Percentiles rank a stretch among this genome's conserved stretches.
Evolutionary conservation across 73 alveolate genomes (phyloP).

Genomic region (Paramecium primaurelia): DNA sequence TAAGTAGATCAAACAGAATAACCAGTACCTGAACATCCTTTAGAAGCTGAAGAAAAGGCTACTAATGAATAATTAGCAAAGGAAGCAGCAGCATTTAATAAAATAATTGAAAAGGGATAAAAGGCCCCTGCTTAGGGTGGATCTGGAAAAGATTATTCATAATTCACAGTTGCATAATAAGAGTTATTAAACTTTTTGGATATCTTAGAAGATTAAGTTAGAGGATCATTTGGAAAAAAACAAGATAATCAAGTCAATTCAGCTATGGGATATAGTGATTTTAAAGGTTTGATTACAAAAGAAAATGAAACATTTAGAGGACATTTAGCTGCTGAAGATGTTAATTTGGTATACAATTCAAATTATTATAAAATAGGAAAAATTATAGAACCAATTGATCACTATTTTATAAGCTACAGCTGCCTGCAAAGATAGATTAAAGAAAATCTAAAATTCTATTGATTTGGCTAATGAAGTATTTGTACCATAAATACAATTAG

Average conservation of each 20-base stretch:
- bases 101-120: background rate
- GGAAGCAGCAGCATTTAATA: conserved; percentile 34
- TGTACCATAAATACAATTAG: background rate
- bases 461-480: conserved; percentile 36
- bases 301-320: conserved; percentile 41
- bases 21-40: conserved; percentile 25
- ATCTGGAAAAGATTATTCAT: background rate
- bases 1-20: background rate
- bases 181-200: conserved; percentile 25
- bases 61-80: background rate
- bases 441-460: background rate
- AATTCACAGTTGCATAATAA: conserved; percentile 25
- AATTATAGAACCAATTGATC: conserved; percentile 20
- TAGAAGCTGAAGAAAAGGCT: conserved; percentile 13
- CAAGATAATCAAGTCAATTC: conserved; percentile 31
- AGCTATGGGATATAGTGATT: conserved; percentile 48
- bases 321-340: conserved; percentile 45
- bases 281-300: conserved; percentile 15
- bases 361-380: background rate
- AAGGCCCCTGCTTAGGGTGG: background rate
- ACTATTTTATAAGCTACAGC: conserved; percentile 50
- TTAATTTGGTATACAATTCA: background rate
- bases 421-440: conserved; percentile 25
- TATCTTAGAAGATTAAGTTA: conserved; percentile 16
- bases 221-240: background rate